A percentile compares a stretch with the other conserved stretches of the same genome.
Evolutionary conservation across 306 rosid genomes (phyloP).

Genomic region (Morella rubra): DNA sequence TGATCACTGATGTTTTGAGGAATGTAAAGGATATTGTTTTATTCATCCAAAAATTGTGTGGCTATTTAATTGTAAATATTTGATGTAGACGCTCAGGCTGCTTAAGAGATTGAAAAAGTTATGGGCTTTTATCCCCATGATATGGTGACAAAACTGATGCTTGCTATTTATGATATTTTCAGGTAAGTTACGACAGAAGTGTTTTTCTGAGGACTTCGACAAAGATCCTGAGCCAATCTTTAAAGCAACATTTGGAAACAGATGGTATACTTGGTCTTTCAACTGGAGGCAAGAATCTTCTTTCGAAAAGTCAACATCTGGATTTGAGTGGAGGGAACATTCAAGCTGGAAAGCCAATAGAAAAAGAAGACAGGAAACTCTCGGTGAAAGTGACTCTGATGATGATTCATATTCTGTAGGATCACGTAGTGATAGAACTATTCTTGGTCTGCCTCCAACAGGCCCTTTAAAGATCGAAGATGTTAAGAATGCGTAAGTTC

Average conservation of each 20-base stretch:
- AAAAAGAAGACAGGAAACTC: conserved; percentile 42
- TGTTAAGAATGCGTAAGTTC: conserved; percentile 81
- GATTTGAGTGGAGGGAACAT: conserved; percentile 67
- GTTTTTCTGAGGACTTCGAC: conserved; percentile 42
- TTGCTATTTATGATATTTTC: conserved; percentile 10
- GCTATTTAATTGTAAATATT: neutral
- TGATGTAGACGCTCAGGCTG: neutral
- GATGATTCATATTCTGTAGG: conserved; percentile 46
- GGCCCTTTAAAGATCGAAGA: conserved; percentile 85
- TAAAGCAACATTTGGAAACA: conserved; percentile 56
- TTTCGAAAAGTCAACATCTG: conserved; percentile 40
- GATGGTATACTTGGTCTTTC: conserved; percentile 63
- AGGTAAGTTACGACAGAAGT: conserved; percentile 40
- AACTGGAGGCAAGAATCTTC: conserved; percentile 34
- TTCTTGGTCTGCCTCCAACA: conserved; percentile 74
- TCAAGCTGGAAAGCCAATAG: conserved; percentile 43
- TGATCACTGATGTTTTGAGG: neutral
- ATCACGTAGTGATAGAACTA: conserved; percentile 56
- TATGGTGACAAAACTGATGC: neutral
- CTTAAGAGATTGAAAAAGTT: neutral
- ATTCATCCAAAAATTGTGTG: neutral
- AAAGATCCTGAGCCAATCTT: conserved; percentile 52
- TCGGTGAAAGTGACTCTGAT: conserved; percentile 58
- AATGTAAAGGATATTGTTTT: neutral
- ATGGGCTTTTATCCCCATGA: neutral